Evolutionary conservation across 2,329 filamentous ascomycete genomes (phyloP), one percentile per base, ranked within the genome.

Genomic region (Aspergillus sp.): DNA sequence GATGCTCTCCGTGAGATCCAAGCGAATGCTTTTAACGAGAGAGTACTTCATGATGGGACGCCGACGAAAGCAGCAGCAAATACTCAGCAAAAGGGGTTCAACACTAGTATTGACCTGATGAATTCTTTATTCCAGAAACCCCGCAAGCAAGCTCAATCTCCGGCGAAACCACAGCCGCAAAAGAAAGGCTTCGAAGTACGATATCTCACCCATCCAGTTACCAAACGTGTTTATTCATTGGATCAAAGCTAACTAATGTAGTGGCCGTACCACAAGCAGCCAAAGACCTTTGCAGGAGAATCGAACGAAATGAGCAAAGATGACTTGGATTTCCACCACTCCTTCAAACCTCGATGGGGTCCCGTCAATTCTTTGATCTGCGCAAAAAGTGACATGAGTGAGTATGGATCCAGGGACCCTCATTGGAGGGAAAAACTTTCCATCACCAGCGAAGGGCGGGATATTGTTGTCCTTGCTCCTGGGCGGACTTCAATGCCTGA

Each of bases 91-190:
- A 85, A 85, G 63, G 88, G 89, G 1, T 93, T 96, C 74, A 84
- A 87, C 19, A 96, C 89, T 19, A 93, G 90, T 69, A 96, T 98
- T 77, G 95, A 97, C 79, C 80, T 97, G 72, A 97, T 96, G 91
- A 93, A 96, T 72, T 96, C 91, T 48, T 80, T 97, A 56, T 97
- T 96, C 75, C 89, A 90, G 73, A 85, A 89, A 75, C 82, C 86
- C 62, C 69, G 70, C 58, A 73, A 75, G 66, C 82, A 80, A 57
- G 55, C 49, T 4, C 58, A 66, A 53, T 82, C 82, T 62, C 75
- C 78, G 53, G 80, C 83, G 67, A 83, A 81, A 66, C 72, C 81
- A 54, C 82, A 83, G 68, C 78, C 80, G 66, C 86, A 86, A 65
- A 77, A 76, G 68, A 80, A 80, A 77, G 89, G 90, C 71, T 90